Base-by-base conservation (phyloP, 208 protist genomes). In the Trypanosomatidae sp. region DNA sequence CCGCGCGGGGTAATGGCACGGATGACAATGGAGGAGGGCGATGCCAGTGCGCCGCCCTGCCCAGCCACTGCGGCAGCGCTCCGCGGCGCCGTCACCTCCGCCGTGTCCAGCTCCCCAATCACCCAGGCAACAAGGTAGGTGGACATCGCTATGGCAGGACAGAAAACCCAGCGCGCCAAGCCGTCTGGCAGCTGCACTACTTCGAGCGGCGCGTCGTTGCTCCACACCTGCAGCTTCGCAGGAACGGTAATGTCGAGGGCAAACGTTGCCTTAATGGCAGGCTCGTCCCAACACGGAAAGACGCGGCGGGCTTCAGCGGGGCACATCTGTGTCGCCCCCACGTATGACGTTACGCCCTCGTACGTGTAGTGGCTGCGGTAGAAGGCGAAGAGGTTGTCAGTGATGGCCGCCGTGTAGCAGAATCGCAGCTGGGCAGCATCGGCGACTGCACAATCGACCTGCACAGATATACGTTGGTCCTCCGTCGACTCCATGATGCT, bases 111-210 rank as follows among this genome's bases (percentile, higher is more conserved):
- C 69, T 98, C 86, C 65, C 93, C 91, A 60, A 99, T 84, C 17
- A 93, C 79, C 72, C 96, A 97, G n/a, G 97, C 97, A 59, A 99
- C 71, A 1, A 99, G 87, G 79, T 99, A 99, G 3, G 97, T 99
- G 22, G 90, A 96, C 95, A 99, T 99, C 17, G 69, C 72, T 8
- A 94, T 95, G 2, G 93, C 91, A 2, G 80, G 80, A 3, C 85
- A 74, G 79, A 98, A 99, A 22, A 67, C 55, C 66, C 69, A 72
- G 12, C 66, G 52, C 5, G 69, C 64, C 5, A 73, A 68, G 46
- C 65, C 43, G 30, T 56, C 47, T 1, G 39, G 33, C 64, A 72
- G 66, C 53, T 82, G 66, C 30, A 71, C 74, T 41, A 62, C 72
- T 46, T 52, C 56, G 33, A 75, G 69, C 8, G 85, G 83, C 82